Percentiles rank a stretch among this genome's conserved stretches.
phyloP scores from a whole-genome alignment of 352 stramenopile species.

The Phytophthora pinifolia region DNA sequence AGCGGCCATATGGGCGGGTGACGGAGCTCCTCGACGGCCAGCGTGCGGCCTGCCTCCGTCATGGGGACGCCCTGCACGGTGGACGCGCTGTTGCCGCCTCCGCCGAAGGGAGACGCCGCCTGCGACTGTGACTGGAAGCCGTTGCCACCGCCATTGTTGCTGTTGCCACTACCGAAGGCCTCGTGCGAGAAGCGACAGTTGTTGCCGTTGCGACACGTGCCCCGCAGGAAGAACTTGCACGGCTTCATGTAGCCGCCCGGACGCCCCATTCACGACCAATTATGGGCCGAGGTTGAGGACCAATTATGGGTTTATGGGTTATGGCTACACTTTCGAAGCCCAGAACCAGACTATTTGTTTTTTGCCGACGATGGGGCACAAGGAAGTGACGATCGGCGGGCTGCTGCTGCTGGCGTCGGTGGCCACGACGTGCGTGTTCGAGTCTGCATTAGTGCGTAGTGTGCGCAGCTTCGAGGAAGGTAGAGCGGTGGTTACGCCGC shows the following conservation, averaged over 20 bases:
- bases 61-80: slow-evolving; percentile 19
- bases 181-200: slow-evolving; percentile 70
- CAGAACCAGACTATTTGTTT: not conserved
- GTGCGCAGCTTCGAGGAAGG: slow-evolving; percentile 56
- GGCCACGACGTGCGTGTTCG: slow-evolving; percentile 51
- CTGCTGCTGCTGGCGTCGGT: slow-evolving; percentile 52
- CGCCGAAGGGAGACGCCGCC: slow-evolving; percentile 21
- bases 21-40: slow-evolving; percentile 63
- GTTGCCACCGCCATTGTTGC: slow-evolving; percentile 16
- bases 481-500: slow-evolving; percentile 26
- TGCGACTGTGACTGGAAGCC: slow-evolving; percentile 10
- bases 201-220: slow-evolving; percentile 69
- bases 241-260: slow-evolving; percentile 26
- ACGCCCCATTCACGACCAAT: slow-evolving; percentile 21
- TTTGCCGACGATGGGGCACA: slow-evolving; percentile 18
- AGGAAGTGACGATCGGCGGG: slow-evolving; percentile 45
- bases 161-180: slow-evolving; percentile 16
- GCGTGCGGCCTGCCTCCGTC: slow-evolving; percentile 46
- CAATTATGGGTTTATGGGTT: too few relatives aligned
- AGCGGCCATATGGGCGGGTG: slow-evolving; percentile 55
- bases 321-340: too few relatives aligned
- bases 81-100: slow-evolving; percentile 4
- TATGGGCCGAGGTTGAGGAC: too few relatives aligned
- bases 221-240: slow-evolving; percentile 75
- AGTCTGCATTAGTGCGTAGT: slow-evolving; percentile 52